Evolutionary conservation across 345 rosid species (phyloP).

Genomic region (Citrus hindsii): DNA sequence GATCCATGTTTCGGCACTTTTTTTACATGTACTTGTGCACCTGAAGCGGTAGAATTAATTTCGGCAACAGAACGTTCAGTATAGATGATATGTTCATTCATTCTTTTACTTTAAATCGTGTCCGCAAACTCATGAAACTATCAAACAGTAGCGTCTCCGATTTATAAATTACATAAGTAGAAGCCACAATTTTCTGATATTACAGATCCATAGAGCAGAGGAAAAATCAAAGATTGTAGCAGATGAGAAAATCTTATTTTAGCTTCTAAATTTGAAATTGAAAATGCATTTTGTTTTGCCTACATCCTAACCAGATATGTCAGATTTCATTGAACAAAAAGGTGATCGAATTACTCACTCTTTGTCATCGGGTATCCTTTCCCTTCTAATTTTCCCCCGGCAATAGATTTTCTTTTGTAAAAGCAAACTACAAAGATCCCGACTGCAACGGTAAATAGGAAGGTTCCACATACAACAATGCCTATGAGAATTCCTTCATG

Average conservation of each 20-base stretch:
- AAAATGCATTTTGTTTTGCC: not conserved
- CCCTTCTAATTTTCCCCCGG: conserved; percentile 17
- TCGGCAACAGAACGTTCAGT: not conserved
- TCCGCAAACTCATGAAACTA: not conserved
- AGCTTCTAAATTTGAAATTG: not conserved
- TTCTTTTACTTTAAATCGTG: not conserved
- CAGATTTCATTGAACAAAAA: not conserved
- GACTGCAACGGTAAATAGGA: conserved; percentile 26
- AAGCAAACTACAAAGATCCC: conserved; percentile 27
- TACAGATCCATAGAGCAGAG: not conserved
- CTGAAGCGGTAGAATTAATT: not conserved
- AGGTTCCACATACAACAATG: conserved; percentile 35
- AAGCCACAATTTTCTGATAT: not conserved
- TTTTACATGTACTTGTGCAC: not conserved
- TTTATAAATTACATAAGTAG: not conserved
- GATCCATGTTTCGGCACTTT: not conserved
- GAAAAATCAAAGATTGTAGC: not conserved
- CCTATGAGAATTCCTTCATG: conserved; percentile 33
- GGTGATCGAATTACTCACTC: conserved; percentile 38
- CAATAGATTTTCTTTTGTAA: conserved; percentile 23
- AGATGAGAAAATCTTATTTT: not conserved
- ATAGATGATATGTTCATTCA: not conserved
- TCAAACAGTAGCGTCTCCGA: not conserved
- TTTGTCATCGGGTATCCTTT: conserved; percentile 29
- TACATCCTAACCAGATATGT: not conserved